A percentile compares a stretch with the other conserved stretches of the same genome.
Conservation (phyloP, 2,329 filamentous ascomycete genomes). For the Arthroderma sp. region DNA sequence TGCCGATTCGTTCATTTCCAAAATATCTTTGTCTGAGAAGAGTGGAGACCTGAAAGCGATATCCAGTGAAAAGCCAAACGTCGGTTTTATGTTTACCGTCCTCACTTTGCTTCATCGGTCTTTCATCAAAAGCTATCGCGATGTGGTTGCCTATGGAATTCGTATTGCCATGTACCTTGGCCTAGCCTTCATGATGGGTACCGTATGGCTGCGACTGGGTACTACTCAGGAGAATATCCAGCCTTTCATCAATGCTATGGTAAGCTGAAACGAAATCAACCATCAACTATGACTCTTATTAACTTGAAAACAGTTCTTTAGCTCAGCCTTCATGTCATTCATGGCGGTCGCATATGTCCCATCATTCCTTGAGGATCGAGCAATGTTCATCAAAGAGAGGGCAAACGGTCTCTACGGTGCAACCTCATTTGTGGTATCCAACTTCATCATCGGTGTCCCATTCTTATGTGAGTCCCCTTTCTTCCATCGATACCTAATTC, state of each 20-base stretch:
- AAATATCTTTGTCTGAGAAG: constrained; percentile 14
- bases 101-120: constrained; percentile 60
- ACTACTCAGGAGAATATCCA: constrained; percentile 61
- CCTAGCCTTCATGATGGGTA: constrained; percentile 76
- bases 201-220: constrained; percentile 64
- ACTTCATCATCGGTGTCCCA: constrained; percentile 70
- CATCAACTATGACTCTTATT: neutral
- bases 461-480: constrained; percentile 47
- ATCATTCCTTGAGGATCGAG: constrained; percentile 64
- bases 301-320: constrained; percentile 43
- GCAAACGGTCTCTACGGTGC: constrained; percentile 71
- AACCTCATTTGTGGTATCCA: constrained; percentile 57
- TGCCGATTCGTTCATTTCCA: constrained; percentile 19
- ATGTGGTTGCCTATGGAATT: constrained; percentile 73
- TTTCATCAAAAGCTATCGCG: constrained; percentile 72
- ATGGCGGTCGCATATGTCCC: constrained; percentile 80
- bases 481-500: neutral
- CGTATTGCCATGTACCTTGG: constrained; percentile 69
- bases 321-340: constrained; percentile 63
- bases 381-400: constrained; percentile 61
- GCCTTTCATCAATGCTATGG: constrained; percentile 68
- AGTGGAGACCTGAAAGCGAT: constrained; percentile 13
- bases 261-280: constrained; percentile 16
- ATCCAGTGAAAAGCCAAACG: constrained; percentile 17
- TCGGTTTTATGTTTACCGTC: constrained; percentile 39